Base-by-base conservation (phyloP, 192 early-diverging fungal species). In the Thoreauomyces humboldtii region DNA sequence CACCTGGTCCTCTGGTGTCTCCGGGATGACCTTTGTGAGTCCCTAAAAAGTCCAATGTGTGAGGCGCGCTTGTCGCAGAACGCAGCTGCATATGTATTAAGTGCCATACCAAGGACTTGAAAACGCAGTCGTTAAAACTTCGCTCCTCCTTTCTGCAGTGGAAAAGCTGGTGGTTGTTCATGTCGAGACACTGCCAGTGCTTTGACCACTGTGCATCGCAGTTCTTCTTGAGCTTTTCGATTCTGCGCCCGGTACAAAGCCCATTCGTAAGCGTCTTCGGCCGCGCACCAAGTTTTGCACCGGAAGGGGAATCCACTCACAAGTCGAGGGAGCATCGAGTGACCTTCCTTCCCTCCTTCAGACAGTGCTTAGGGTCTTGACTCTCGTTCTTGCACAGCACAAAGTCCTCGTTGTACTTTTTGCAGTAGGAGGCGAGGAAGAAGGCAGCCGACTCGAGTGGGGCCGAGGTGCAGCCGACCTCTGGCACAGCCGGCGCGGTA, bases 361-460 rank as follows among this genome's bases (percentile, higher is more conserved):
- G 76, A 63, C 96, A 98, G 67, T 94, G 90, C 55, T 83, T 73
- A 7, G 96, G 96, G 67, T 96, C 89, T 54, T 86, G 84, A 72
- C 81, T 89, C 62, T 96, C 92, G 67, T 86, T 82, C 80, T 96
- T 98, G 84, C 96, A 98, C 36, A 92, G 81, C 89, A 98, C 92
- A 69, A 91, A 98, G 71, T 98, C 96, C 64, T 96, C 92, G 67
- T 87, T 91, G 81, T 90, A 95, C 45, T 90, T 89, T 67, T 91
- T 88, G 89, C 96, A 98, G 71, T 84, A 83, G 35, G 80, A 70
- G 31, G 90, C 92, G 69, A 96, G 89, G 72, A 90, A 32, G 73
- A 90, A 96, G n/a, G 93, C 81, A 53, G 92, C 92, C 22, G 93
- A 94, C 72, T 91, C 89, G 34, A 98, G 77, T 14, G 94, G 92